Base-by-base conservation (phyloP, 2,329 filamentous ascomycete genomes). In the Lachnellula occidentalis region DNA sequence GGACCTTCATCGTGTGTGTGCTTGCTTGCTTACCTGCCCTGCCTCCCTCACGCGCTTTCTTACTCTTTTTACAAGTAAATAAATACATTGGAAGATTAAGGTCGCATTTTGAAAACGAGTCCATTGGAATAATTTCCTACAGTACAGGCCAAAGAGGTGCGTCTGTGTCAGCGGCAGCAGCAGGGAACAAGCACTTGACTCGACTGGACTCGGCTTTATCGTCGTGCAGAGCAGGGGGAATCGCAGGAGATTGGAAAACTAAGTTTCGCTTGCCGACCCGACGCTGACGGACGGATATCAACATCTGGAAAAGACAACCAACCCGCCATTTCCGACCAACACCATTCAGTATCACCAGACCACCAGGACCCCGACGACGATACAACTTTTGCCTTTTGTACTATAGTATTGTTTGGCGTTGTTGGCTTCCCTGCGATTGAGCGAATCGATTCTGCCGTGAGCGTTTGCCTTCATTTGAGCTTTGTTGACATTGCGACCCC, bases 401-500 rank as follows among this genome's bases (percentile, higher is more conserved):
- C 11, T 43, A 43, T 43, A 21, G 41, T 12, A 5, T 12, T 21
- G n/a, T 11, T 43, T 39, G 36, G 27, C 27, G 27, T 43, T 19
- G n/a, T 22, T 24, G 41, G 2, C 11, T 43, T n/a, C 41, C 7
- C 41, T 43, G 36, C 36, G 36, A 39, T 15, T 39, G 36, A 39
- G 36, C n/a, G 15, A n/a, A 17, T 19, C n/a, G 19, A 48, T 37
- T 46, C 47, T 55, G 19, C 41, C 15, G 41, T 55, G 34, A 36
- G 49, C 34, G 45, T 49, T 39, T 31, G 53, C 56, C 46, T 53
- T 54, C 24, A 8, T 41, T 22, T 21, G 19, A 55, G 57, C 55
- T 57, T 50, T 53, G 52, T 58, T 57, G 37, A 53, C 55, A 52
- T 36, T 34, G 37, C 27, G 15, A 45, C 52, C 41, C 45, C 9